phyloP scores from a whole-genome alignment of 2,329 filamentous ascomycete genomes.

The Ascochyta fabae region DNA sequence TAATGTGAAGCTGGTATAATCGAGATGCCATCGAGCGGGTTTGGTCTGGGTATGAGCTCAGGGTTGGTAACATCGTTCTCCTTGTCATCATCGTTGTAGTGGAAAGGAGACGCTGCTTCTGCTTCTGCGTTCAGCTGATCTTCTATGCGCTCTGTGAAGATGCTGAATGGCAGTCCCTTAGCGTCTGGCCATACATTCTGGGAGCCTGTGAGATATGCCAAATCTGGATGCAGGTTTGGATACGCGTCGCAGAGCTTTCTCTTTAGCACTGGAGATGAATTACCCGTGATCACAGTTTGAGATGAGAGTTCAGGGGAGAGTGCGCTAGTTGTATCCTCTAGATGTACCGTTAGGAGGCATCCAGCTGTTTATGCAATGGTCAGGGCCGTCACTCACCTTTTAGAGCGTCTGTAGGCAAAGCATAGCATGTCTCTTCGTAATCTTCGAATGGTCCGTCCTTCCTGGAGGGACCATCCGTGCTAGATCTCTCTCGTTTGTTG shows the following conservation, averaged over 20 bases:
- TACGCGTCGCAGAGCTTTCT: not conserved
- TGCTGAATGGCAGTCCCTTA: slow-evolving; percentile 20
- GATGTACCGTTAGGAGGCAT: not conserved
- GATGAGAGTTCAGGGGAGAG: not conserved
- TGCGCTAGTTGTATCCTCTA: not conserved
- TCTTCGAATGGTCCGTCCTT: not conserved
- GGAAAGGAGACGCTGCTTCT: slow-evolving; percentile 23
- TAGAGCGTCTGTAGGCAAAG: not conserved
- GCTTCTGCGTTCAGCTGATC: slow-evolving; percentile 27
- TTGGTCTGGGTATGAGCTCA: slow-evolving; percentile 4
- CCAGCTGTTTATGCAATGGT: not conserved
- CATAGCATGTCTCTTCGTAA: not conserved
- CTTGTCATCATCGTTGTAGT: slow-evolving; percentile 32
- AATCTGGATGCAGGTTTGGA: not conserved
- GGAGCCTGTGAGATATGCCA: not conserved
- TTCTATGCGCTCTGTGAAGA: slow-evolving; percentile 27
- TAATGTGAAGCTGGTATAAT: slow-evolving; percentile 27
- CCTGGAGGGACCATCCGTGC: too few species aligned
- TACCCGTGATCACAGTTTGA: not conserved
- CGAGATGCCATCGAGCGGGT: slow-evolving; percentile 13
- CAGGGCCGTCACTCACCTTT: not conserved
- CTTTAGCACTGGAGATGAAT: not conserved
- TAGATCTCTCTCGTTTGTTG: not conserved
- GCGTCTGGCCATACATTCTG: slow-evolving; percentile 15
- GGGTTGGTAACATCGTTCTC: slow-evolving; percentile 22